A percentile compares a stretch with the other conserved stretches of the same genome.
phyloP scores from a whole-genome alignment of 2,329 filamentous ascomycete genomes.

The Aureobasidium musti region DNA sequence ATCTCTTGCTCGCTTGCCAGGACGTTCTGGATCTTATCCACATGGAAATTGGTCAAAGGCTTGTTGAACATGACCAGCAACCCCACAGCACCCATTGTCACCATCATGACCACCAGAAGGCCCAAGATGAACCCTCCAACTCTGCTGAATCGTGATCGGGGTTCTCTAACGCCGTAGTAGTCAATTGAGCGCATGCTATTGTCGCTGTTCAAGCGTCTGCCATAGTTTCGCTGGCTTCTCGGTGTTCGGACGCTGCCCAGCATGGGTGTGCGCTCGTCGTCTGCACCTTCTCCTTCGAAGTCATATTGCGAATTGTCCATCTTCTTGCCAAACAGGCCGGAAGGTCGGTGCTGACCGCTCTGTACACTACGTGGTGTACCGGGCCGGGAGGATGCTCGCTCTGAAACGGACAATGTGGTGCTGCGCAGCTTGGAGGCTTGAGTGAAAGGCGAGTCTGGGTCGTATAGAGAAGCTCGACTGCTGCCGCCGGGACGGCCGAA shows the following conservation, averaged over 20 bases:
- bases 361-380: conserved; percentile 63
- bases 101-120: conserved; percentile 75
- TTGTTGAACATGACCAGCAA: conserved; percentile 93
- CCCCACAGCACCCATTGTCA: conserved; percentile 80
- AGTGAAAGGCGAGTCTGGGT: conserved; percentile 76
- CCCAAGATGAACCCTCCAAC: conserved; percentile 86
- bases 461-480: conserved; percentile 69
- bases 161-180: conserved; percentile 36
- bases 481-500: conserved; percentile 69
- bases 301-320: conserved; percentile 70
- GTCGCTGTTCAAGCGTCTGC: conserved; percentile 56
- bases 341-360: conserved; percentile 49
- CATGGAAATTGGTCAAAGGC: conserved; percentile 74
- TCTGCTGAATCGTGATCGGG: conserved; percentile 43
- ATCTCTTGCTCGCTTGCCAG: conserved; percentile 92
- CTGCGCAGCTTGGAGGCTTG: conserved; percentile 67
- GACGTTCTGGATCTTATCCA: conserved; percentile 82
- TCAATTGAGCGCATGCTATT: conserved; percentile 54
- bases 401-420: conserved; percentile 54
- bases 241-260: conserved; percentile 65
- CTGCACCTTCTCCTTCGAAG: conserved; percentile 75
- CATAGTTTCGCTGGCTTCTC: conserved; percentile 51
- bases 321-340: conserved; percentile 51
- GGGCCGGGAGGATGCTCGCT: conserved; percentile 66
- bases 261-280: conserved; percentile 81